Evolutionary conservation across 2,329 filamentous ascomycete species (phyloP), one percentile per base, ranked within the genome.

Genomic region (Arthrobotrys entomopaga): DNA sequence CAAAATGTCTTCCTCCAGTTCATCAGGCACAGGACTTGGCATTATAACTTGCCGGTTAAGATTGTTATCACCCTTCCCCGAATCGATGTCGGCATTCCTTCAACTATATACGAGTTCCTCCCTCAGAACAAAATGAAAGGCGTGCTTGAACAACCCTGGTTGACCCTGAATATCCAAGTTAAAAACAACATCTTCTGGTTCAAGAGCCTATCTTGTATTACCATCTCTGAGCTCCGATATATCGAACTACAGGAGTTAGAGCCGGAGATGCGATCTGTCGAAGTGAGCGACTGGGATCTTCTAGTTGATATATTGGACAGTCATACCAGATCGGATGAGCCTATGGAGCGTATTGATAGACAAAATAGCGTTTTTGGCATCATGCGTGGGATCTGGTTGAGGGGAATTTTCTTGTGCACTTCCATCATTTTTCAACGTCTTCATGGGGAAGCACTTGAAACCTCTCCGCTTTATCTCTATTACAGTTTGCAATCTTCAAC

Each of bases 401-500:
- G 20, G 40, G 26, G 53, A 15, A 29, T 54, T 7, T 60, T 67
- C 24, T 6, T 59, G 2, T 29, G 59, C 19, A 50, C 43, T 2
- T 20, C 64, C 8, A 20, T 48, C 1, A 29, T 50, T 8, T 67
- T 67, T 50, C 64, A 59, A 24, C 38, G 54, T 16, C 19, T 60
- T 8, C 64, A 67, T 38, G 64, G 64, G 10, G 64, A 58, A 29
- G 46, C 64, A 13, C 16, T 67, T 11, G 43, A 67, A 22, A 59
- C 64, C 1, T 67, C 64, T 5, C 64, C 64, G 13, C 49, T 67
- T 7, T 67, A 67, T 48, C 54, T 59, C 19, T 60, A 59, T 43
- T 67, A 67, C 40, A 43, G 26, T 1, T 24, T 66, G 11, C 52
- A 66, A 40, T 29, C 60, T 1, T 26, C 50, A 26, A 13, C 13